Evolutionary conservation across 495 filamentous ascomycete species (phyloP).

Genomic region (Penicillium simplicissimum): DNA sequence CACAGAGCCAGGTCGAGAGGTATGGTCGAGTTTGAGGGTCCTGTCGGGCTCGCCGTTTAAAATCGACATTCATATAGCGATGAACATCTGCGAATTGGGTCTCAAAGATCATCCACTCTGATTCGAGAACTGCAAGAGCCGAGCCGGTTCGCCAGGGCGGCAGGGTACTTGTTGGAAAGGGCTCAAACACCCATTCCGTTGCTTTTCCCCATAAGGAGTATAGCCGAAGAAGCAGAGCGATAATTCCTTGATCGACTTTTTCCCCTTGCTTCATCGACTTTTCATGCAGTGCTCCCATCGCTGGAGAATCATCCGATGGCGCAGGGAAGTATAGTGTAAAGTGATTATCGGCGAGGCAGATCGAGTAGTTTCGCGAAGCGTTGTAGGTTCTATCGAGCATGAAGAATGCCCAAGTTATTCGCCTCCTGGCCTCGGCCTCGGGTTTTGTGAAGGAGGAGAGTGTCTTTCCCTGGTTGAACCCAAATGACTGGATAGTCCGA

Average conservation of each 20-base stretch:
- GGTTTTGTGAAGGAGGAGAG: slow-evolving; percentile 1
- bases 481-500: slow-evolving; percentile 27
- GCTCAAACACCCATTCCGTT: slow-evolving; percentile 33
- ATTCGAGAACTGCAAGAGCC: slow-evolving; percentile 28
- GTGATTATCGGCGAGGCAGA: slow-evolving; percentile 31
- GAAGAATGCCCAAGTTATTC: slow-evolving; percentile 35
- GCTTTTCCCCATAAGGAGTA: slow-evolving; percentile 33
- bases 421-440: slow-evolving; percentile 17
- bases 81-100: slow-evolving; percentile 32
- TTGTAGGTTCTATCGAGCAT: slow-evolving; percentile 36
- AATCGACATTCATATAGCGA: slow-evolving; percentile 34
- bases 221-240: slow-evolving; percentile 27
- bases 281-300: slow-evolving; percentile 20
- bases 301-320: not conserved
- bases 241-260: slow-evolving; percentile 27
- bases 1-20: slow-evolving; percentile 31
- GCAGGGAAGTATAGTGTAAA: slow-evolving; percentile 28
- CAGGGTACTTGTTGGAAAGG: slow-evolving; percentile 15
- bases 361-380: slow-evolving; percentile 30
- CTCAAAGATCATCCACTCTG: slow-evolving; percentile 36
- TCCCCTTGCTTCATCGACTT: slow-evolving; percentile 23
- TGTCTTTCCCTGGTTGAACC: slow-evolving; percentile 25
- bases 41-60: slow-evolving; percentile 27
- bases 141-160: slow-evolving; percentile 35
- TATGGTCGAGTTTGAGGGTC: slow-evolving; percentile 25